Evolutionary conservation across 192 early-diverging fungal species (phyloP).

Genomic region (Haplosporangium gracile): DNA sequence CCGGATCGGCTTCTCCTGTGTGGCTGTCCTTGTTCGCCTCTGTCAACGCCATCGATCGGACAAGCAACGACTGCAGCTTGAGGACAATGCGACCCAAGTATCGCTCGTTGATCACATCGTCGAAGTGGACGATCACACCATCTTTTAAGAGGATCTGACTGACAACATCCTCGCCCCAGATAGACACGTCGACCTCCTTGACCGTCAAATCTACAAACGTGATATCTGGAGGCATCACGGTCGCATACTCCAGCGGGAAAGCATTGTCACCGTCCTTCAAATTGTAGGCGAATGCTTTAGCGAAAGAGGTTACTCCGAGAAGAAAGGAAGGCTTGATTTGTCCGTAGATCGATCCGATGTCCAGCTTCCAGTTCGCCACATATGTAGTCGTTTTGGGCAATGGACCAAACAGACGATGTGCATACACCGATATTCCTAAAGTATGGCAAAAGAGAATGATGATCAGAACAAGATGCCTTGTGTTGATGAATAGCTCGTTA

Average conservation of each 20-base stretch:
- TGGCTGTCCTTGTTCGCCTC: conserved; percentile 28
- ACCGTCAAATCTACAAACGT: conserved; percentile 71
- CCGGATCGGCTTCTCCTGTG: conserved; percentile 26
- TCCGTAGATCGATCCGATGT: conserved; percentile 72
- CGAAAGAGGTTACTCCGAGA: conserved; percentile 62
- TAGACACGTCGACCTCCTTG: conserved; percentile 68
- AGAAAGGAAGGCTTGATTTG: conserved; percentile 75
- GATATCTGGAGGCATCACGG: conserved; percentile 65
- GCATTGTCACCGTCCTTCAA: conserved; percentile 76
- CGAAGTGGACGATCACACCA: conserved; percentile 74
- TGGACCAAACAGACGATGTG: conserved; percentile 79
- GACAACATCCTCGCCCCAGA: conserved; percentile 67
- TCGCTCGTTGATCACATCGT: conserved; percentile 71
- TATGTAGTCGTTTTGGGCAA: conserved; percentile 74
- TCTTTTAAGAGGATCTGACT: conserved; percentile 65
- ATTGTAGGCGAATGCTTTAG: conserved; percentile 74
- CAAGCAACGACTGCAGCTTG: conserved; percentile 67
- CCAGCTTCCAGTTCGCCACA: conserved; percentile 77
- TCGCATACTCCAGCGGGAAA: conserved; percentile 61
- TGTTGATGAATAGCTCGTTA: not conserved
- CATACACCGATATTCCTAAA: conserved; percentile 66
- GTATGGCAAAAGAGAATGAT: not conserved
- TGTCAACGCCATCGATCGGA: conserved; percentile 65
- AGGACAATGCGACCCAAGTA: conserved; percentile 68
- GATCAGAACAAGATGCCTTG: not conserved